Base-by-base conservation (phyloP, 176 grass and related monocot genomes). In the Thalia dealbata region DNA sequence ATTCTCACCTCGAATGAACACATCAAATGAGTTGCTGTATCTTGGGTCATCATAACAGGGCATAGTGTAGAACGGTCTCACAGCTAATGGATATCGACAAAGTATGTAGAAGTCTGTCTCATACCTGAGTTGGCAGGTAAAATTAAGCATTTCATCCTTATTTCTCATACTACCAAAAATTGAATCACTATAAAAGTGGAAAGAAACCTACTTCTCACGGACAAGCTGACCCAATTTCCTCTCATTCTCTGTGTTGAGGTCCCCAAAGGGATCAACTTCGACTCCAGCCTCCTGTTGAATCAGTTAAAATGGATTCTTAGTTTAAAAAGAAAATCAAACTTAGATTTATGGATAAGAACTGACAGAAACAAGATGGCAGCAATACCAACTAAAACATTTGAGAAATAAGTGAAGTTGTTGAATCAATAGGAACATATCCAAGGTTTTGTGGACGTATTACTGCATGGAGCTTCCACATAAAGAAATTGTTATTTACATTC, bases 11-110 rank as follows among this genome's bases (percentile, higher is more conserved):
- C 95, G 87, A 84, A 97, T 86, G 55, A 97, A 97, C 35, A 97
- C 90, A 84, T 97, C 90, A 55, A 97, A 97, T 7, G 95, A 97
- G 74, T 97, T 97, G 52, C 84, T 93, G 73, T 97, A 97, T 30
- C 73, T 73, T 21, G 76, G 66, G 50, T 93, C 67, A 72, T 97
- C 90, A 51, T 91, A 88, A 74, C 95, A 97, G 12, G 87, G 95
- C 95, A 93, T 97, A 22, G 95, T 97, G 76, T 97, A 97, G 79
- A 97, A 97, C 1, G 95, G 95, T 25, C 95, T 89, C 6, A 97
- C 82, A 28, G 76, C 90, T 76, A 97, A 84, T 80, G 95, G 95
- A 92, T 97, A 97, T 0, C 77, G 83, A 51, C 80, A 88, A 18
- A 93, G 78, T 44, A 97, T 97, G 83, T 92, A 97, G 79, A 97